Evolutionary conservation across 2,329 filamentous ascomycete genomes (phyloP).

Genomic region (Penicillium sp.): DNA sequence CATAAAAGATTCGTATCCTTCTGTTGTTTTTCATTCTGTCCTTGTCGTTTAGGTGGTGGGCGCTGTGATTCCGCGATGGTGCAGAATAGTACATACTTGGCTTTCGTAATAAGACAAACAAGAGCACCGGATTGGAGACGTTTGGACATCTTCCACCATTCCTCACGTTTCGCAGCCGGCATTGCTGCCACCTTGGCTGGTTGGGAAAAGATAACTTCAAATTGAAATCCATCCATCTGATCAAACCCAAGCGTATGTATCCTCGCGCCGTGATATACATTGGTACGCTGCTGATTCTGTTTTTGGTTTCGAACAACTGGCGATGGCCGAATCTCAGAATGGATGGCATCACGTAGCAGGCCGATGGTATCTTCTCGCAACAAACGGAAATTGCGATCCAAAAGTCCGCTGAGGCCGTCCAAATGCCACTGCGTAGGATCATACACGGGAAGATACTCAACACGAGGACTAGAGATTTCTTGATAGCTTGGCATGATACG

Average conservation of each 20-base stretch:
- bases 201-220: constrained; percentile 21
- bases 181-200: constrained; percentile 16
- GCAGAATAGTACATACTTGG: constrained; percentile 24
- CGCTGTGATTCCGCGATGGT: constrained; percentile 19
- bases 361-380: constrained; percentile 33
- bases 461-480: constrained; percentile 27
- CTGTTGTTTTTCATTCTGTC: constrained; percentile 12
- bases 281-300: constrained; percentile 1
- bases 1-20: constrained; percentile 16
- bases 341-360: constrained; percentile 29
- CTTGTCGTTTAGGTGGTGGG: not conserved
- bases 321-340: constrained; percentile 11
- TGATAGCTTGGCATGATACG: constrained; percentile 33
- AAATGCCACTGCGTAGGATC: constrained; percentile 27
- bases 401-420: constrained; percentile 23
- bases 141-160: constrained; percentile 29
- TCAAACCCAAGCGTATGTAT: not conserved
- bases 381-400: constrained; percentile 37
- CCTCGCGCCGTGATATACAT: not conserved
- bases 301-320: not conserved
- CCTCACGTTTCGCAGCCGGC: constrained; percentile 16
- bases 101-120: constrained; percentile 23
- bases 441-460: constrained; percentile 32
- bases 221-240: not conserved
- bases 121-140: constrained; percentile 26